phyloP scores from a whole-genome alignment of 2,329 filamentous ascomycete species.

The Magnaporthiopsis incrustans region DNA sequence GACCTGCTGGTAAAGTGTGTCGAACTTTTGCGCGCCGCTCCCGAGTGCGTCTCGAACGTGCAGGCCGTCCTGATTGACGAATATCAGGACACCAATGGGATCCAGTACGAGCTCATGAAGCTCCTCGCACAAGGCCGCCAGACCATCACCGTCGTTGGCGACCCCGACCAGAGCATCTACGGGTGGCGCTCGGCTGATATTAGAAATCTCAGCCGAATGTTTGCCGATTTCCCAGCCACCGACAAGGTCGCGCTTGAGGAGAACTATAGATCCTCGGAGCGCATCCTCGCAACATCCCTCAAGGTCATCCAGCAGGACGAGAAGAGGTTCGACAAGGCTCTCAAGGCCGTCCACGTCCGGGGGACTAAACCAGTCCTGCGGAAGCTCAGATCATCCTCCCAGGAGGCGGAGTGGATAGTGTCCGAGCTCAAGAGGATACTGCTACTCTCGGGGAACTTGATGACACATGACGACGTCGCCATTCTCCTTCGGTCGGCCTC shows the following conservation, averaged over 20 bases:
- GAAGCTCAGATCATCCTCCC: slow-evolving; percentile 57
- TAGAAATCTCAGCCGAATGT: slow-evolving; percentile 74
- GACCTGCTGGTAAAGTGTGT: slow-evolving; percentile 81
- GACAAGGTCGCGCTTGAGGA: slow-evolving; percentile 81
- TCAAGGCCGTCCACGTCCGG: slow-evolving; percentile 71
- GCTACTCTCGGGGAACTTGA: slow-evolving; percentile 62
- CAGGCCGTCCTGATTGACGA: slow-evolving; percentile 92
- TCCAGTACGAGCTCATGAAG: slow-evolving; percentile 92
- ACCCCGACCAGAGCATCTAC: slow-evolving; percentile 97
- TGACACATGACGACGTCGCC: slow-evolving; percentile 71
- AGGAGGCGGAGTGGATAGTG: slow-evolving; percentile 84
- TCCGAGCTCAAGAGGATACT: slow-evolving; percentile 68
- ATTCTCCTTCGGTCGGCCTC: slow-evolving; percentile 79
- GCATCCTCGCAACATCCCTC: slow-evolving; percentile 72
- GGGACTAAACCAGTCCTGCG: slow-evolving; percentile 77
- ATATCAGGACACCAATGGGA: slow-evolving; percentile 92
- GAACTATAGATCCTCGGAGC: slow-evolving; percentile 87
- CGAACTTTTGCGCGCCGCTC: slow-evolving; percentile 64
- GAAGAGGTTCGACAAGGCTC: slow-evolving; percentile 67
- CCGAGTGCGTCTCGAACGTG: slow-evolving; percentile 79
- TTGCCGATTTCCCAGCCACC: slow-evolving; percentile 67
- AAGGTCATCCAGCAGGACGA: slow-evolving; percentile 87
- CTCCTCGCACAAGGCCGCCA: slow-evolving; percentile 66
- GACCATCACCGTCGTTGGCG: slow-evolving; percentile 89
- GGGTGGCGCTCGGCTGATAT: slow-evolving; percentile 91